Evolutionary conservation across 176 grass and related monocot species (phyloP), one percentile per base, ranked within the genome.

Genomic region (Tillandsia leiboldiana): DNA sequence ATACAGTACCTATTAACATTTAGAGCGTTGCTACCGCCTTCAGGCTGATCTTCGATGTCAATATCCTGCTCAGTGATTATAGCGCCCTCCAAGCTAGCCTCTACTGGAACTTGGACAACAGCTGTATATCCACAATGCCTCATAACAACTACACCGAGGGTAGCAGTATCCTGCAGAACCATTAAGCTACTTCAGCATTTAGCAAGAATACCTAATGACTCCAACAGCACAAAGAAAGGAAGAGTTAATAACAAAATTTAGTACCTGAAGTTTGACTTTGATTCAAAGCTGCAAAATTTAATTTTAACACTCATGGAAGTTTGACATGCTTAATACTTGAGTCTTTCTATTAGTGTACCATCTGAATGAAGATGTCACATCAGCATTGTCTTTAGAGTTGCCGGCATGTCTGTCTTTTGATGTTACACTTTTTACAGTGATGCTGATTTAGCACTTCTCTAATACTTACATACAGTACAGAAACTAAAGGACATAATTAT

Each of bases 91-190:
- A 84, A 68, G 54, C 84, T 57, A 87, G 80, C 74, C 66, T 84
- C 82, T 48, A 87, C 72, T 70, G 84, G 94, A 86, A 97, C 89
- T 90, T 87, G 90, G 70, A 97, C 86, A 74, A 79, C 78, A 85
- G 79, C 94, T 75, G 86, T 92, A 81, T 90, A 82, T 79, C 94
- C 94, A 83, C 84, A 97, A 77, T 97, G 89, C 58, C 83, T 92
- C 72, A 97, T 82, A 78, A 92, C 75, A 63, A 90, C 89, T 51
- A 97, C 86, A 79, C 86, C 86, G 83, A 97, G 82, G 68, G 94
- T 97, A 68, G 86, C 79, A 82, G 77, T 87, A 72, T 97, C 94
- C 89, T 97, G 82, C 79, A 86, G 75, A 66, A 28, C 29, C 58
- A 78, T 70, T 52, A 13, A n/a, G 28, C 3, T 74, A 79, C n/a